Percentiles rank a stretch among this genome's conserved stretches.
Conservation (phyloP, 306 rosid species). For the Casuarina cunninghamiana region DNA sequence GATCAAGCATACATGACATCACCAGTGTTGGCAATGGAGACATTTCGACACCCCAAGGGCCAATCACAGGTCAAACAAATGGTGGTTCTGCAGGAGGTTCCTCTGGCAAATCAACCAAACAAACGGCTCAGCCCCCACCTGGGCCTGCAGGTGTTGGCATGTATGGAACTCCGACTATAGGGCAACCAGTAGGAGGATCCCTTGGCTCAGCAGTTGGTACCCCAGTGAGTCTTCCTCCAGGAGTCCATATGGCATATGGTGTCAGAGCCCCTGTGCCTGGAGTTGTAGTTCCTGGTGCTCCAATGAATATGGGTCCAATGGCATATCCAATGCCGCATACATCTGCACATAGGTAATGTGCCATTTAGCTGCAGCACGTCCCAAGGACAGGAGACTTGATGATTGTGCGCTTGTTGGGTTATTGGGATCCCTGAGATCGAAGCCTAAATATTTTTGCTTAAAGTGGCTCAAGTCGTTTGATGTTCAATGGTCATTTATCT, state of each 20-base stretch:
- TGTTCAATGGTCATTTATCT: conserved; percentile 24
- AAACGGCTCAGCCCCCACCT: conserved; percentile 45
- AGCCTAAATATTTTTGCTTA: conserved; percentile 21
- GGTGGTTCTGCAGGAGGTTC: conserved; percentile 50
- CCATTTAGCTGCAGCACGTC: conserved; percentile 41
- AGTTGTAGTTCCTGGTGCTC: conserved; percentile 73
- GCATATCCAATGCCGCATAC: conserved; percentile 73
- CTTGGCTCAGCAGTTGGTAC: conserved; percentile 90
- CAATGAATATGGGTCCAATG: conserved; percentile 69
- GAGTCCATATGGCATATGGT: conserved; percentile 78
- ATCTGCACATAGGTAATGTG: conserved; percentile 70
- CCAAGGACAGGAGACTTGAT: conserved; percentile 47
- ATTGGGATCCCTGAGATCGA: conserved; percentile 15
- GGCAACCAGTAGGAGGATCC: conserved; percentile 92
- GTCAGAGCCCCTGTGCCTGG: conserved; percentile 70
- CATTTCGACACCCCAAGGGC: conserved; percentile 65
- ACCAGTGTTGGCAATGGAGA: conserved; percentile 84
- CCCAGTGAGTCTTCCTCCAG: conserved; percentile 64
- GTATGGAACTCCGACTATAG: conserved; percentile 72
- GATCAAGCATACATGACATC: conserved; percentile 96
- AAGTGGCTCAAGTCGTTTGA: conserved; percentile 25
- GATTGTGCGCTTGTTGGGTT: conserved; percentile 42
- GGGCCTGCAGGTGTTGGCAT: conserved; percentile 67
- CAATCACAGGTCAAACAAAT: conserved; percentile 82
- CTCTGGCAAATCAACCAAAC: conserved; percentile 53